A percentile compares a stretch with the other conserved stretches of the same genome.
These are phyloP conservation scores for Candida piceae DNA, from an alignment of 805 yeast genomes.

Conservation along the genomic window DNA sequence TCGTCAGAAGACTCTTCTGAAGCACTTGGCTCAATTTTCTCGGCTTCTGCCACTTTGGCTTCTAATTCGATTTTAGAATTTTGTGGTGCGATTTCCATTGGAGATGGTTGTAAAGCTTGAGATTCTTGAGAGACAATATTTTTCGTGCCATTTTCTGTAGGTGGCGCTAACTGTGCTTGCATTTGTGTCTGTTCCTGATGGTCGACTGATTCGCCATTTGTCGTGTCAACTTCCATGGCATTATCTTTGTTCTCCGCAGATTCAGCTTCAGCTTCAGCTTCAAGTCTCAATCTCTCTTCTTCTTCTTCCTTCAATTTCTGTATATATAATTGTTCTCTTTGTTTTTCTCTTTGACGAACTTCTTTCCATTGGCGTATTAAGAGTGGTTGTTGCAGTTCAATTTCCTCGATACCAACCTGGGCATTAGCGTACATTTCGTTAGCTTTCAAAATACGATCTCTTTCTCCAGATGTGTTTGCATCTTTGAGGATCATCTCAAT, in stretches of 20 bases:
- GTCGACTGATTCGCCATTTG: background rate
- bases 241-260: too few species aligned
- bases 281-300: conserved; percentile 10
- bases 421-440: conserved; percentile 96
- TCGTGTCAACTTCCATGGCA: too few species aligned
- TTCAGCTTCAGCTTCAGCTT: background rate
- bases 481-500: conserved; percentile 80
- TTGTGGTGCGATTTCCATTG: conserved; percentile 13
- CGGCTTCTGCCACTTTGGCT: conserved; percentile 11
- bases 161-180: conserved; percentile 17
- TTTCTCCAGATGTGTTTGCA: conserved; percentile 65
- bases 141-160: conserved; percentile 2
- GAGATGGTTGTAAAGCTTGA: conserved; percentile 5
- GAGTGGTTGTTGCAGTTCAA: conserved; percentile 56
- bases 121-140: conserved; percentile 1
- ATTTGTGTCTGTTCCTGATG: conserved; percentile 13
- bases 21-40: too few species aligned
- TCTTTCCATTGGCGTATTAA: conserved; percentile 74
- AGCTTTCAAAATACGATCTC: conserved; percentile 77
- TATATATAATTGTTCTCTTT: conserved; percentile 42
- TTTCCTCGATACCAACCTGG: conserved; percentile 91
- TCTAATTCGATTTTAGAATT: conserved; percentile 8
- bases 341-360: conserved; percentile 59
- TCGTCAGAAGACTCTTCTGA: conserved; percentile 5
- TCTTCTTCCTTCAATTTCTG: conserved; percentile 29